Conservation (phyloP, 2,329 filamentous ascomycete species). For the Aspergillus fructus region DNA sequence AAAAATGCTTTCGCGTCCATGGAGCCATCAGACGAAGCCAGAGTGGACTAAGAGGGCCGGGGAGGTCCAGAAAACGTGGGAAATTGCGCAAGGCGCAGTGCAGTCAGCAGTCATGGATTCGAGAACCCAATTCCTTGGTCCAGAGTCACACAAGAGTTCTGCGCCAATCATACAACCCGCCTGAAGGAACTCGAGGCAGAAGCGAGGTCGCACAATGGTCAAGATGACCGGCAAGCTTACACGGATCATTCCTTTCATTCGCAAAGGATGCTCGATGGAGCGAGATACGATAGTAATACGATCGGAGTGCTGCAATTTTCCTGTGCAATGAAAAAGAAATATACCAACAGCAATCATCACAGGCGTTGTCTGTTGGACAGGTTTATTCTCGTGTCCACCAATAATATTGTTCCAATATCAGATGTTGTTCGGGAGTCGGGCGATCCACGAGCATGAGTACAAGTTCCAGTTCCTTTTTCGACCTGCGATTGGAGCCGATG, state of each 20-base stretch:
- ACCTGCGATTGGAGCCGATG: not conserved
- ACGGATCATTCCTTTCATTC: not conserved
- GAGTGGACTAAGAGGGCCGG: not conserved
- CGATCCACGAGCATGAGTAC: not conserved
- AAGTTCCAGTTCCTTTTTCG: not conserved
- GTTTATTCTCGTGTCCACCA: not conserved
- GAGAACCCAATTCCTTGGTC: constrained; percentile 9
- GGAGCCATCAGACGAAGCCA: not conserved
- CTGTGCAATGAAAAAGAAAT: constrained; percentile 3
- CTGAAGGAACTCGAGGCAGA: not conserved
- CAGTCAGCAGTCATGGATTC: constrained; percentile 4
- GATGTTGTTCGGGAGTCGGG: not conserved
- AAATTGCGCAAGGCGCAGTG: constrained; percentile 6
- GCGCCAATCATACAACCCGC: not conserved
- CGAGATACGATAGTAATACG: not conserved
- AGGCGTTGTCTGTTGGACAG: not conserved
- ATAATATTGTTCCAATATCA: not conserved
- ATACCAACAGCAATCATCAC: not conserved
- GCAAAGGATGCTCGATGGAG: constrained; percentile 4
- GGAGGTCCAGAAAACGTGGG: constrained; percentile 4
- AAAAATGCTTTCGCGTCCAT: not conserved
- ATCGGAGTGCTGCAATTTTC: not conserved
- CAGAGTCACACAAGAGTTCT: constrained; percentile 4
- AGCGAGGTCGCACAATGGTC: constrained; percentile 5
- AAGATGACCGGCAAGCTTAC: not conserved